Percentiles rank a stretch among this genome's conserved stretches.
Conservation (phyloP, 1,284 basidiomycete genomes). For the Malassezia pachydermatis region DNA sequence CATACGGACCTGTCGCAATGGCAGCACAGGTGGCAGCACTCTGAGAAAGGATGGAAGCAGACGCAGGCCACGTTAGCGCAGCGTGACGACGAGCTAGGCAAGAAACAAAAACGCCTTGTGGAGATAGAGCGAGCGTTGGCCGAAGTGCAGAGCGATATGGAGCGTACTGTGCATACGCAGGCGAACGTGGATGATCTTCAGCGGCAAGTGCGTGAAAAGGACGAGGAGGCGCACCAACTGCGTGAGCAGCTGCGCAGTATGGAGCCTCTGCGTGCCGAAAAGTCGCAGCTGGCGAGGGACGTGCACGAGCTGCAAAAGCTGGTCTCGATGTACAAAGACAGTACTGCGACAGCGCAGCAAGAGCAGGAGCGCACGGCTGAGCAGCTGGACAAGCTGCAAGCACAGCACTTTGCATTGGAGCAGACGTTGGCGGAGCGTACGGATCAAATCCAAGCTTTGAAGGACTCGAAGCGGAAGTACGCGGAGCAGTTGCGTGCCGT, state of each 20-base stretch:
- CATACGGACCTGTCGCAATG: neutral
- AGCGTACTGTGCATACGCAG: slow-evolving; percentile 16
- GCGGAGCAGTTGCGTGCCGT: slow-evolving; percentile 9
- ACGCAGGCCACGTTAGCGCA: neutral
- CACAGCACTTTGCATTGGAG: slow-evolving; percentile 3
- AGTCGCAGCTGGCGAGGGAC: slow-evolving; percentile 5
- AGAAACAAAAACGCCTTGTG: neutral
- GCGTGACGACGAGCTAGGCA: neutral
- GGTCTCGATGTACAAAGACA: slow-evolving; percentile 16
- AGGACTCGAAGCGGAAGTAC: neutral
- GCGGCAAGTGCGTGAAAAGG: slow-evolving; percentile 1
- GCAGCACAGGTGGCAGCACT: neutral
- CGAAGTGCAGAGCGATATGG: slow-evolving; percentile 11
- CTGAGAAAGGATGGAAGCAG: neutral
- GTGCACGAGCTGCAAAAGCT: slow-evolving; percentile 12
- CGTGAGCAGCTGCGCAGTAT: slow-evolving; percentile 7
- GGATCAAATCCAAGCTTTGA: neutral
- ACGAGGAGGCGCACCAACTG: neutral
- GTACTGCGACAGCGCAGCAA: slow-evolving; percentile 5
- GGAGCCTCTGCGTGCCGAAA: slow-evolving; percentile 9
- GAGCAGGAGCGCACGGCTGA: slow-evolving; percentile 6
- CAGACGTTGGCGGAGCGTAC: slow-evolving; percentile 7
- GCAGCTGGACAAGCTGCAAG: slow-evolving; percentile 2
- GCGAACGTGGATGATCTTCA: slow-evolving; percentile 2
- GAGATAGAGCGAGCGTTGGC: slow-evolving; percentile 9